phyloP scores from a whole-genome alignment of 345 rosid genomes.

The Boechera retrofracta region DNA sequence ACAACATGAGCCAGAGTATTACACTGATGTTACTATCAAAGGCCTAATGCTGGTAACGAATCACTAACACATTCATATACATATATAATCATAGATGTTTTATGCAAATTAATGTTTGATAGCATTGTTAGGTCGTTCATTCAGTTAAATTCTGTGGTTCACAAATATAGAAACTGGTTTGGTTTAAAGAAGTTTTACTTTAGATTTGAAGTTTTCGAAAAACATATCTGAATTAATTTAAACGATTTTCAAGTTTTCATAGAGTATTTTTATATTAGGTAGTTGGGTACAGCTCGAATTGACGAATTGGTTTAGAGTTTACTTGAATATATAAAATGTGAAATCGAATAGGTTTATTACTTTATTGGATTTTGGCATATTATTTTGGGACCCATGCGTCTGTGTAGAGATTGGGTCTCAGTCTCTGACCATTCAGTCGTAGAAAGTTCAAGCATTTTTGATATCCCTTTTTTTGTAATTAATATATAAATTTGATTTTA shows the following conservation, averaged over 20 bases:
- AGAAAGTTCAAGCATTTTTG: too few relatives aligned
- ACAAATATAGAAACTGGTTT: not conserved
- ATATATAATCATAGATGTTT: not conserved
- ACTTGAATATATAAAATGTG: not conserved
- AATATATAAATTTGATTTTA: too few relatives aligned
- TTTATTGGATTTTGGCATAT: not conserved
- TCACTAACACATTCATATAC: too few relatives aligned
- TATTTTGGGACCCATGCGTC: too few relatives aligned
- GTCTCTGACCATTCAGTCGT: too few relatives aligned
- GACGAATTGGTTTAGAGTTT: too few relatives aligned
- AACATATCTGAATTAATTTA: not conserved
- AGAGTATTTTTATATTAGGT: not conserved
- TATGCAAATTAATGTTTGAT: not conserved
- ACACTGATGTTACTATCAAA: constrained; percentile 63
- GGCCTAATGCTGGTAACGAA: constrained; percentile 51
- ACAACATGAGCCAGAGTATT: constrained; percentile 55
- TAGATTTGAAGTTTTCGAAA: not conserved
- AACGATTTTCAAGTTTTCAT: not conserved
- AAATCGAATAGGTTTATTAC: not conserved
- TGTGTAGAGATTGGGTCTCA: too few relatives aligned
- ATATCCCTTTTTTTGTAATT: too few relatives aligned
- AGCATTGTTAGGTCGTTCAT: not conserved
- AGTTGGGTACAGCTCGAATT: not conserved
- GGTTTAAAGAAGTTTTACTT: not conserved
- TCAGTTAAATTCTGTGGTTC: not conserved